Base-by-base conservation (phyloP, 306 rosid genomes). In the Glycine tomentella region DNA sequence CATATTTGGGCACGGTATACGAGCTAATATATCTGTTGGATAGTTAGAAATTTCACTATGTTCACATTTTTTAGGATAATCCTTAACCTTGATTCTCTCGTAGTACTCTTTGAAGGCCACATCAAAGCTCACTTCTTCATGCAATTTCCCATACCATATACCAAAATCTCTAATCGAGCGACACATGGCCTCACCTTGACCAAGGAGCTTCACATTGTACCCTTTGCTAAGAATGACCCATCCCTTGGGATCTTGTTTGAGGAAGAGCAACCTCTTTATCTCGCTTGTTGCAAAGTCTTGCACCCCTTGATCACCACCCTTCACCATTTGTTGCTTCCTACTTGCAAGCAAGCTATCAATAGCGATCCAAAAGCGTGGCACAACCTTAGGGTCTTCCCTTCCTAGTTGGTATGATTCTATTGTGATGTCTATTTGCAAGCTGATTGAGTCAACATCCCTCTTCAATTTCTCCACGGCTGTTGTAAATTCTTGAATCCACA, bases 211-310 rank as follows among this genome's bases (percentile, higher is more conserved):
- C 11, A 83, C 75, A n/a, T 83, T 83, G 11, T 72, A 33, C 3
- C 86, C 86, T 72, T 77, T 83, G 17, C 86, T 83, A 0, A 83
- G 75, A 62, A 83, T 68, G 2, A 64, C 82, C 86, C 86, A 77
- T 8, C 86, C 82, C 14, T 66, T 17, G 0, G 44, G 75, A 5
- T 83, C 86, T 11, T 77, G 86, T 9, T 79, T 74, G 2, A 77
- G 82, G 59, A 59, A 57, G 5, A 83, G 59, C 70, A 83, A 44
- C 52, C 53, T 74, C 79, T 70, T 70, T n/a, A 77, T 73, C 57
- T 83, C 79, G 3, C 56, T 58, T 1, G 77, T 61, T 8, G 79
- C 58, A 11, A 74, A 57, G 53, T 83, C 86, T 10, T 64, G 49
- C 40, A 33, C 56, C 11, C 55, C 59, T 45, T 59, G 13, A 57